phyloP scores from a whole-genome alignment of 2,329 filamentous ascomycete species.

The Ophiostoma pallidulum region DNA sequence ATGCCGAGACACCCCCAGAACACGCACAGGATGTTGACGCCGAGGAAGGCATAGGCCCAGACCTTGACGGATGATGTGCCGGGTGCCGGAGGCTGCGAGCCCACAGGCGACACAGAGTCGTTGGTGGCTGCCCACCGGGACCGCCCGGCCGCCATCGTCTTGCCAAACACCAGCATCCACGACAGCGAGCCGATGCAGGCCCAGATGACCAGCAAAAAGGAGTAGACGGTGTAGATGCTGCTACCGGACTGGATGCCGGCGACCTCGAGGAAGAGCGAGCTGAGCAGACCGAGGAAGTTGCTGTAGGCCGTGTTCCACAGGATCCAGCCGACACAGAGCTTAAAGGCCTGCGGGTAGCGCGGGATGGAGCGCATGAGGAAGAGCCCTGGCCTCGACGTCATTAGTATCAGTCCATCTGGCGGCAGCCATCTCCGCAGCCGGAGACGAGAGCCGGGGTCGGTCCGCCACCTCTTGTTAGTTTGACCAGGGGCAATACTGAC shows the following conservation, averaged over 20 bases:
- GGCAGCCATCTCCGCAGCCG: too few species aligned
- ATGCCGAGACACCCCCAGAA: slow-evolving; percentile 9
- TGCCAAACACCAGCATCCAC: slow-evolving; percentile 8
- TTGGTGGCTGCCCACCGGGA: too few species aligned
- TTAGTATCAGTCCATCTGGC: too few species aligned
- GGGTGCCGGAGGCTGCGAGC: too few species aligned
- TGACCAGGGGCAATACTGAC: too few species aligned
- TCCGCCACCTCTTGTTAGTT: too few species aligned
- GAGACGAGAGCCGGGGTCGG: too few species aligned
- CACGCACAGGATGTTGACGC: slow-evolving; percentile 6
- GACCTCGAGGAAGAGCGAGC: slow-evolving; percentile 7
- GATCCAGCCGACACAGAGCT: slow-evolving; percentile 9
- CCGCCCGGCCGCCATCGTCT: too few species aligned
- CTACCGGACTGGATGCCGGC: slow-evolving; percentile 4
- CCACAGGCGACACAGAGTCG: too few species aligned
- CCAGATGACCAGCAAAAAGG: slow-evolving; percentile 3
- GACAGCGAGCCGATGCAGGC: slow-evolving; percentile 5
- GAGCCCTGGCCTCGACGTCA: too few species aligned
- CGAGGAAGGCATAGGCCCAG: slow-evolving; percentile 6
- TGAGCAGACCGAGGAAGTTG: slow-evolving; percentile 3
- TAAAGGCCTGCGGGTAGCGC: slow-evolving; percentile 6
- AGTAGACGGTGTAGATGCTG: slow-evolving; percentile 9
- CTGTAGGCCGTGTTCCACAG: slow-evolving; percentile 9
- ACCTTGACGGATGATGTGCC: slow-evolving; percentile 5
- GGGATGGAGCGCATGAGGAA: background rate